phyloP scores from a whole-genome alignment of 768 basidiomycete genomes.

The Calvatia gigantea region DNA sequence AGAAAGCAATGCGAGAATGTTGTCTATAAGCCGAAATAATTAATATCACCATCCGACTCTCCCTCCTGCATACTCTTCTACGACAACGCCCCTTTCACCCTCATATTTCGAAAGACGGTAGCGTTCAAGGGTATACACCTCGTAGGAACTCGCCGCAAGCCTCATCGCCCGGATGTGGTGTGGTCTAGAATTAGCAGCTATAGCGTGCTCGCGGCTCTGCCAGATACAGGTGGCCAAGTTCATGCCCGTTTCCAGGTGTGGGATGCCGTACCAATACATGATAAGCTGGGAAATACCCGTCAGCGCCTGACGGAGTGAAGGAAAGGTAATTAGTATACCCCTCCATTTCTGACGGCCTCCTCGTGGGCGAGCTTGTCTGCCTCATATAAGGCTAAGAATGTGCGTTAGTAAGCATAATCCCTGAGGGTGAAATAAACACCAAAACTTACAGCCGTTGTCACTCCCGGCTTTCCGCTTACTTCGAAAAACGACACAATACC shows the following conservation, averaged over 20 bases:
- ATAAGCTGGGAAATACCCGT: slow-evolving; percentile 49
- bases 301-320: neutral
- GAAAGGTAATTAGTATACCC: slow-evolving; percentile 43
- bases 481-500: slow-evolving; percentile 92
- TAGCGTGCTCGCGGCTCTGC: slow-evolving; percentile 83
- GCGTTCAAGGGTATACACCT: slow-evolving; percentile 75
- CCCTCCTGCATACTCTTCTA: slow-evolving; percentile 58
- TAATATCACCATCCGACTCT: slow-evolving; percentile 66
- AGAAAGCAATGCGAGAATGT: slow-evolving; percentile 11
- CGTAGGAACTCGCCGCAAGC: slow-evolving; percentile 74
- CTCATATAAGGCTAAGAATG: slow-evolving; percentile 65
- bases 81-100: slow-evolving; percentile 53
- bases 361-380: slow-evolving; percentile 88
- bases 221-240: slow-evolving; percentile 97
- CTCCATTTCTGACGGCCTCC: slow-evolving; percentile 86
- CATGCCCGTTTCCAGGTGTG: slow-evolving; percentile 67
- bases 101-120: slow-evolving; percentile 64
- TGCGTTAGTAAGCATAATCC: slow-evolving; percentile 8
- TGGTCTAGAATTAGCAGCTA: slow-evolving; percentile 75
- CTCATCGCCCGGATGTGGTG: slow-evolving; percentile 82
- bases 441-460: slow-evolving; percentile 56
- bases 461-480: slow-evolving; percentile 71
- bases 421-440: neutral
- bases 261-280: slow-evolving; percentile 93
- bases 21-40: neutral